Percentiles rank a stretch among this genome's conserved stretches.
These are phyloP conservation scores for Nitzschia inconspicua DNA, from an alignment of 108 stramenopile genomes.

Conservation along the genomic window DNA sequence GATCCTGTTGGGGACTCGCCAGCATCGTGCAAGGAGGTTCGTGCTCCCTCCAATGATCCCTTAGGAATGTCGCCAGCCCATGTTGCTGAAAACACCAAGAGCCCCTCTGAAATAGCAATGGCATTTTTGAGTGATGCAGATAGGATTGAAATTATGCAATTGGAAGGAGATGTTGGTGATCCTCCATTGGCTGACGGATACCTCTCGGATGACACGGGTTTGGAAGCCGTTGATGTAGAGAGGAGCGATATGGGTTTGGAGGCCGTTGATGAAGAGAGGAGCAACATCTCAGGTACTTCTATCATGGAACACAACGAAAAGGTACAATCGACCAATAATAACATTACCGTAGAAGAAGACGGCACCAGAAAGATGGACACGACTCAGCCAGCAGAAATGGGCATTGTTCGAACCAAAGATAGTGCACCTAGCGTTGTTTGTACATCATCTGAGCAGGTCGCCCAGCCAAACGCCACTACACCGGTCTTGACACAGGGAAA, in stretches of 20 bases:
- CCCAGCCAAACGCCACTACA: too few relatives aligned
- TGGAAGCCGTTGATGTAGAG: background rate
- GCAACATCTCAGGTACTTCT: background rate
- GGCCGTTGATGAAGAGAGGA: background rate
- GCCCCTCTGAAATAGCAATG: background rate
- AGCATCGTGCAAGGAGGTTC: constrained; percentile 1
- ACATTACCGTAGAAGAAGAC: too few relatives aligned
- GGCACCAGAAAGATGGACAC: too few relatives aligned
- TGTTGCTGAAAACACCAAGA: background rate
- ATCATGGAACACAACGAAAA: background rate
- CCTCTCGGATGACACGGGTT: too few relatives aligned
- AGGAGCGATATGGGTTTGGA: background rate
- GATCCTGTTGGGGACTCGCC: constrained; percentile 28
- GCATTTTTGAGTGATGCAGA: background rate
- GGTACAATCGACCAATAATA: background rate
- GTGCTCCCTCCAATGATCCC: constrained; percentile 16
- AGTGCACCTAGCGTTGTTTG: too few relatives aligned
- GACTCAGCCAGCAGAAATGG: too few relatives aligned
- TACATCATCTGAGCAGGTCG: too few relatives aligned
- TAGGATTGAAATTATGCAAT: background rate
- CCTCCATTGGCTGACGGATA: background rate
- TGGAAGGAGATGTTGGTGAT: background rate
- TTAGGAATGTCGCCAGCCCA: constrained; percentile 18
- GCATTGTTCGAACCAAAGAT: too few relatives aligned
- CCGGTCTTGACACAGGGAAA: too few relatives aligned